Evolutionary conservation across 2,329 filamentous ascomycete genomes (phyloP).

Genomic region (Paecilomyces fulvus): DNA sequence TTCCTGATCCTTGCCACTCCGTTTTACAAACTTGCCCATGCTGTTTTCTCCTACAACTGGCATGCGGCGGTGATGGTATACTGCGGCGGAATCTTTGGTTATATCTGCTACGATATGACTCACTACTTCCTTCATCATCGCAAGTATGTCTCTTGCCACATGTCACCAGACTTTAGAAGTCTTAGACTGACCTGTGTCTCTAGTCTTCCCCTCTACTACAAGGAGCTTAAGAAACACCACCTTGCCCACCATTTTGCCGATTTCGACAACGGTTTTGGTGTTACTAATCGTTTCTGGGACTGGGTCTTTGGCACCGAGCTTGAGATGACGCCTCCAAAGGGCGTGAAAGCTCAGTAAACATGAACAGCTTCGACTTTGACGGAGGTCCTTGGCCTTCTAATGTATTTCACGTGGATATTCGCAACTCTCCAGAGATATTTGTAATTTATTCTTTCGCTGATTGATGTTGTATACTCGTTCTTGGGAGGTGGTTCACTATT

Average conservation of each 20-base stretch:
- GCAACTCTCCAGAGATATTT: not conserved
- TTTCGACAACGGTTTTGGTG: slow-evolving; percentile 94
- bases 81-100: slow-evolving; percentile 89
- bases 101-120: slow-evolving; percentile 92
- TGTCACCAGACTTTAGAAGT: not conserved
- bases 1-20: slow-evolving; percentile 76
- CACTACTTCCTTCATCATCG: slow-evolving; percentile 98
- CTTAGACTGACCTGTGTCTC: slow-evolving; percentile 6
- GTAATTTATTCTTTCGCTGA: not conserved
- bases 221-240: slow-evolving; percentile 92
- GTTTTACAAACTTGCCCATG: slow-evolving; percentile 86
- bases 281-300: slow-evolving; percentile 96
- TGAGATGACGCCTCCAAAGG: slow-evolving; percentile 30
- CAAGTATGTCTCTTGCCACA: slow-evolving; percentile 48
- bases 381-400: not conserved
- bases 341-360: slow-evolving; percentile 26
- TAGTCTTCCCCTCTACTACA: slow-evolving; percentile 78
- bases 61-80: slow-evolving; percentile 68
- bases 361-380: not conserved
- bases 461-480: not conserved
- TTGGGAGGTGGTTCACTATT: not conserved
- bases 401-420: not conserved
- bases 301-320: slow-evolving; percentile 83
- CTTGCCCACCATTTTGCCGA: slow-evolving; percentile 96
- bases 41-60: slow-evolving; percentile 78